Base-by-base conservation (phyloP, 2,329 filamentous ascomycete species). In the Calonectria hawksworthii region DNA sequence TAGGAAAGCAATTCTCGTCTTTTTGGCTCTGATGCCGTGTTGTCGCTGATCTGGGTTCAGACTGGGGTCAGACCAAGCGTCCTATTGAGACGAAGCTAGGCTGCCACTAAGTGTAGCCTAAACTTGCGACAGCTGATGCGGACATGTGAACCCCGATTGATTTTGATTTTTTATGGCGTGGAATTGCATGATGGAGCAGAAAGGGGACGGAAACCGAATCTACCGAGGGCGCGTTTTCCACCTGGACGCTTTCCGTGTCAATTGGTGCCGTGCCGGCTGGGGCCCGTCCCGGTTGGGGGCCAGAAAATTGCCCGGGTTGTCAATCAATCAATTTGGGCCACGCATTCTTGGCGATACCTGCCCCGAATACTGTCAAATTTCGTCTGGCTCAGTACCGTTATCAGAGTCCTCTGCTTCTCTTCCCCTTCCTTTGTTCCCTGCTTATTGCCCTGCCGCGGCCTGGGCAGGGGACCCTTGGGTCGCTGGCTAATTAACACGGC, bases 21-120 rank as follows among this genome's bases (percentile, higher is more conserved):
- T 41, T 63, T 26, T 28, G 18, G 28, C 30, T 56, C 6, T 21
- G 10, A 36, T 63, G 34, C 56, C 56, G 38, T 30, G 34, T 63
- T 47, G 44, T 13, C 26, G 14, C 23, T 38, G 11, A 9, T 30
- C n/a, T 18, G 41, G 38, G 56, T 23, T 30, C 23, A 16, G 56
- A 63, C 36, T 41, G 34, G 36, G 56, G 56, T 63, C 36, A 6
- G 56, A 30, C 34, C 34, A 26, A 41, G 32, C 32, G 54, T 32
- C 54, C 30, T 26, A 28, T 38, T 61, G 56, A 41, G n/a, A 26
- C n/a, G n/a, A 21, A 23, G 23, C 56, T 63, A 63, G 23, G 56
- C 36, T 63, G 56, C 56, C 56, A 63, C 56, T 63, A 63, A 63
- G 23, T 41, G 56, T 41, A 63, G 56, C 56, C 56, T 63, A 63